Percentiles rank a stretch among this genome's conserved stretches.
phyloP scores from a whole-genome alignment of 371 early-diverging fungal genomes.

The Syncephalis plumigaleata region DNA sequence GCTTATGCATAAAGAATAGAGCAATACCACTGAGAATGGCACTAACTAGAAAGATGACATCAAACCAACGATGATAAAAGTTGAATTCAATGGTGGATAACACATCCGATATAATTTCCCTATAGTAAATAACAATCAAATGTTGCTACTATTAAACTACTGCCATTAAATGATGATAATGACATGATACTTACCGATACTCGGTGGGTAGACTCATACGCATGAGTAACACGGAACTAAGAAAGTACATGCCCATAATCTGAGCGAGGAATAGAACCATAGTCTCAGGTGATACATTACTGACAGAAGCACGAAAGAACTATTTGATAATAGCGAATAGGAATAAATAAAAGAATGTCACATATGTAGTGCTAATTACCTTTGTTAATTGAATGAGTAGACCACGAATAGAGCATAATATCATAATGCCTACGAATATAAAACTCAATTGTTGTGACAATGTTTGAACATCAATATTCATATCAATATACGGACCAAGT shows the following conservation, averaged over 20 bases:
- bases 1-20: slow-evolving; percentile 45
- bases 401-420: slow-evolving; percentile 69
- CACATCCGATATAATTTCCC: slow-evolving; percentile 59
- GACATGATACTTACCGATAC: slow-evolving; percentile 29
- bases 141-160: too few relatives aligned
- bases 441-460: slow-evolving; percentile 90
- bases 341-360: too few relatives aligned
- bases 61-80: slow-evolving; percentile 87
- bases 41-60: slow-evolving; percentile 72
- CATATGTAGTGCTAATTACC: slow-evolving; percentile 10
- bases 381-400: slow-evolving; percentile 66
- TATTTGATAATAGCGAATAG: neutral
- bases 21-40: slow-evolving; percentile 42
- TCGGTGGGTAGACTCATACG: slow-evolving; percentile 68
- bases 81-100: slow-evolving; percentile 63
- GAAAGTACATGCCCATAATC: slow-evolving; percentile 85
- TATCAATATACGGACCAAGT: slow-evolving; percentile 39
- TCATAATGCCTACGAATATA: slow-evolving; percentile 75
- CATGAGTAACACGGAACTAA: slow-evolving; percentile 79
- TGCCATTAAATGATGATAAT: too few relatives aligned
- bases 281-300: slow-evolving; percentile 41
- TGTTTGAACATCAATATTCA: slow-evolving; percentile 48
- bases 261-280: slow-evolving; percentile 64
- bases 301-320: slow-evolving; percentile 44
- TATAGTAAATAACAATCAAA: slow-evolving; percentile 6